phyloP scores from a whole-genome alignment of 164 flowering plant species.

The Sextonia rubra region DNA sequence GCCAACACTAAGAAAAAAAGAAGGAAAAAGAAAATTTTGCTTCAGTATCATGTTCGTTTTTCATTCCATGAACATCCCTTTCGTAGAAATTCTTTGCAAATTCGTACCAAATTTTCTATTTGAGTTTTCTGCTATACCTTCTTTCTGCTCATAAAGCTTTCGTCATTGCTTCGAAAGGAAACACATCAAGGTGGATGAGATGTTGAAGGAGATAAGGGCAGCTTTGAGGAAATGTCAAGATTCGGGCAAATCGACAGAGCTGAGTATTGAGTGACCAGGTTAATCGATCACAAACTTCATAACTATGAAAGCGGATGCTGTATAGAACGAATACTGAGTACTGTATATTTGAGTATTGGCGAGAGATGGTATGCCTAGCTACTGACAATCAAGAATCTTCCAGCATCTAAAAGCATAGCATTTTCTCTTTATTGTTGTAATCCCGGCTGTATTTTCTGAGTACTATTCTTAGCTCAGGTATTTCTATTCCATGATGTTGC shows the following conservation, averaged over 20 bases:
- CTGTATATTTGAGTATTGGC: neutral
- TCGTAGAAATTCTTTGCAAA: too few relatives aligned
- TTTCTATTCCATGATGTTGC: neutral
- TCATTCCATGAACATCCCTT: neutral
- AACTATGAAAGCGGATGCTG: neutral
- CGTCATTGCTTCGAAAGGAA: slow-evolving; percentile 45
- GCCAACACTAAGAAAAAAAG: too few relatives aligned
- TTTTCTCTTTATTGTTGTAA: too few relatives aligned
- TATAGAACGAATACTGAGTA: too few relatives aligned
- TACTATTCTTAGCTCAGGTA: neutral
- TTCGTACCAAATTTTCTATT: too few relatives aligned
- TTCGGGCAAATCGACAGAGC: slow-evolving; percentile 8
- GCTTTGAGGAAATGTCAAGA: slow-evolving; percentile 61
- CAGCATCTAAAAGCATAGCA: neutral
- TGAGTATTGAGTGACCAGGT: slow-evolving; percentile 1
- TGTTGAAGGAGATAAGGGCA: slow-evolving; percentile 78
- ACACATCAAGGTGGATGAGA: slow-evolving; percentile 54
- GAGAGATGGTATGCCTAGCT: neutral
- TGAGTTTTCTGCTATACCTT: too few relatives aligned
- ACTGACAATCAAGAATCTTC: neutral
- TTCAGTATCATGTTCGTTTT: neutral
- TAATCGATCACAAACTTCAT: neutral
- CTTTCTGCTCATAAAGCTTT: neutral
- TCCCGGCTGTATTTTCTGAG: neutral
- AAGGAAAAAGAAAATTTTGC: too few relatives aligned